Evolutionary conservation across 495 filamentous ascomycete genomes (phyloP), one percentile per base, ranked within the genome.

Genomic region (Hyaloscypha finlandica): DNA sequence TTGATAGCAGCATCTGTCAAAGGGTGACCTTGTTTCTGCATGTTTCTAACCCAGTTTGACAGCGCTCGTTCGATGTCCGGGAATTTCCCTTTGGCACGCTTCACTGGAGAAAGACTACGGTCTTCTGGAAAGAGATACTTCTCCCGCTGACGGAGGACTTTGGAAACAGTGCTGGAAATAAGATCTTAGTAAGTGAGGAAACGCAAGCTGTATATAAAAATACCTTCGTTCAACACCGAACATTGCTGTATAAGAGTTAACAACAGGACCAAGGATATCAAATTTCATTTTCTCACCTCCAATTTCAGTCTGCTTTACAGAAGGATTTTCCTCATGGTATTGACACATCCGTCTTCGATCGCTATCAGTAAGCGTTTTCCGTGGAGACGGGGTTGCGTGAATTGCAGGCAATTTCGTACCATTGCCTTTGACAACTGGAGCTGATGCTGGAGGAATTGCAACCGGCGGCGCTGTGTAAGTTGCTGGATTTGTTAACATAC

Each of bases 171-270:
- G 78, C 95, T 99, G 75, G 64, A 76, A 76, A 68, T 69, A 39
- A 6, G 29, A 30, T 37, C 37, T 74, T 74, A 71, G 66, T 64
- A 56, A 67, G 11, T 25, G 20, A 25, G 53, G 2, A 39, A 57
- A 33, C 51, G 25, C 63, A 20, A 29, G 4, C 25, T 32, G 16
- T 39, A 22, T 16, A 39, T 16, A 30, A 51, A 54, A 54, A 55
- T 90, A 99, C 95, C 95, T 99, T 89, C 95, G 84, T 81, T 99
- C 95, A 63, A 99, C 95, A 29, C 95, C 94, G 81, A 99, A 99
- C 76, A 94, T 86, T 31, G 91, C 91, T 94, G 66, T 45, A 68
- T 74, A 22, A 22, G 8, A 57, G 60, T 73, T 61, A 69, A 65
- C 70, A 61, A 61, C 63, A 70, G 32, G 37, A 39, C 55, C 8